Evolutionary conservation across 352 stramenopile genomes (phyloP).

Genomic region (Globisporangium rhizosaccharum): DNA sequence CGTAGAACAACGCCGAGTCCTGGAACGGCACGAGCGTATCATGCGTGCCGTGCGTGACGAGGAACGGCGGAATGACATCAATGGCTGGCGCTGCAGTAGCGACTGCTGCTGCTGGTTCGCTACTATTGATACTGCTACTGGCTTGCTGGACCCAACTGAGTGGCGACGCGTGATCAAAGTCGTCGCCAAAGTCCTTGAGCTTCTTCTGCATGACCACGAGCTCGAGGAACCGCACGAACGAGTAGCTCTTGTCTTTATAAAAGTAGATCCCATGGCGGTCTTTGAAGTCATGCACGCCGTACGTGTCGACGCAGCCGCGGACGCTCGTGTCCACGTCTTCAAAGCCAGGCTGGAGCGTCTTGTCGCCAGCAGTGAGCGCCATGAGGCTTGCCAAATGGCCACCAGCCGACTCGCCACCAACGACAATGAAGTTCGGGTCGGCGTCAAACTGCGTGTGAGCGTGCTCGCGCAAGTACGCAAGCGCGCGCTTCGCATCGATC

Average conservation of each 20-base stretch:
- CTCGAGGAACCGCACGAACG: constrained; percentile 63
- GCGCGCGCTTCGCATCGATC: constrained; percentile 57
- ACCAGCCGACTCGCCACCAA: constrained; percentile 58
- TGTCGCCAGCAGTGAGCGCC: constrained; percentile 56
- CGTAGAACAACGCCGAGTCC: constrained; percentile 63
- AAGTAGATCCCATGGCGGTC: constrained; percentile 63
- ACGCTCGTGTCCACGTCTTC: constrained; percentile 74
- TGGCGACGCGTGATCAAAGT: constrained; percentile 58
- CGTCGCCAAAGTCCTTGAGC: constrained; percentile 28
- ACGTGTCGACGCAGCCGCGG: constrained; percentile 60
- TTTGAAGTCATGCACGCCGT: constrained; percentile 72
- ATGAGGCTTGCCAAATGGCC: constrained; percentile 66
- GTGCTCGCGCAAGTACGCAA: constrained; percentile 46
- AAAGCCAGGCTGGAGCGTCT: constrained; percentile 67
- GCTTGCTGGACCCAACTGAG: constrained; percentile 37
- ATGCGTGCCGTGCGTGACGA: constrained; percentile 60
- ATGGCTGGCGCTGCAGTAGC: constrained; percentile 11
- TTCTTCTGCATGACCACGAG: constrained; percentile 69
- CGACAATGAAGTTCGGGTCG: constrained; percentile 50
- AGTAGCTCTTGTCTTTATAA: constrained; percentile 45
- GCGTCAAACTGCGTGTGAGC: constrained; percentile 26
- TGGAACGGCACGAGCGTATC: constrained; percentile 73
- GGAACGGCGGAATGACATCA: constrained; percentile 56
- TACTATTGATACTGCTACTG: too few relatives aligned
- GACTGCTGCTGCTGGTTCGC: constrained; percentile 2